Percentiles rank a stretch among this genome's conserved stretches.
Evolutionary conservation across 2,329 filamentous ascomycete species (phyloP).

Genomic region (Claviceps purpurea): DNA sequence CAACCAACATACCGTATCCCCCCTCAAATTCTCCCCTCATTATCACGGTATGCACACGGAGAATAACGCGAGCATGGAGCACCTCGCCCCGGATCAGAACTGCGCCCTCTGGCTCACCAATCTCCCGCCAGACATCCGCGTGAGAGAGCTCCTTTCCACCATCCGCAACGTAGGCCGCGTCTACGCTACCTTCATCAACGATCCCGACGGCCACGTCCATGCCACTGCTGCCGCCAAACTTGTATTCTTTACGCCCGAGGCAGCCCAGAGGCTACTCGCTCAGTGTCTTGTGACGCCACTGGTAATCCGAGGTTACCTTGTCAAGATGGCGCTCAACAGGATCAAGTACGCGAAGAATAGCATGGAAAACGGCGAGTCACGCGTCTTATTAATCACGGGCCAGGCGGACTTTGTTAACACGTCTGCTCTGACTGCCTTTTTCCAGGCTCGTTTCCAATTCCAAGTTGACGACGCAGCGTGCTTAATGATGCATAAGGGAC

Average conservation of each 20-base stretch:
- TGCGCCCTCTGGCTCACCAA: constrained; percentile 40
- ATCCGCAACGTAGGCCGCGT: constrained; percentile 36
- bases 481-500: constrained; percentile 14
- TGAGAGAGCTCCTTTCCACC: constrained; percentile 28
- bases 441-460: constrained; percentile 29
- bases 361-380: constrained; percentile 21
- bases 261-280: constrained; percentile 21
- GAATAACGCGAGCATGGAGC: constrained; percentile 21
- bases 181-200: constrained; percentile 38
- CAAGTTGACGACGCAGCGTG: constrained; percentile 30
- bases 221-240: constrained; percentile 33
- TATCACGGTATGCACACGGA: constrained; percentile 24
- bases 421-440: constrained; percentile 24
- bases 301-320: constrained; percentile 21
- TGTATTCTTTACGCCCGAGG: constrained; percentile 31
- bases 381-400: constrained; percentile 38
- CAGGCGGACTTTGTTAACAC: constrained; percentile 29
- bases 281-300: constrained; percentile 17
- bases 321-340: constrained; percentile 33
- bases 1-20: not conserved
- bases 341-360: constrained; percentile 26
- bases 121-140: constrained; percentile 29
- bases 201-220: constrained; percentile 23
- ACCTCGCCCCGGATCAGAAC: constrained; percentile 24
- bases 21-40: constrained; percentile 18